Evolutionary conservation across 208 protist species (phyloP).

Genomic region (Chromosphaera perkinsii): DNA sequence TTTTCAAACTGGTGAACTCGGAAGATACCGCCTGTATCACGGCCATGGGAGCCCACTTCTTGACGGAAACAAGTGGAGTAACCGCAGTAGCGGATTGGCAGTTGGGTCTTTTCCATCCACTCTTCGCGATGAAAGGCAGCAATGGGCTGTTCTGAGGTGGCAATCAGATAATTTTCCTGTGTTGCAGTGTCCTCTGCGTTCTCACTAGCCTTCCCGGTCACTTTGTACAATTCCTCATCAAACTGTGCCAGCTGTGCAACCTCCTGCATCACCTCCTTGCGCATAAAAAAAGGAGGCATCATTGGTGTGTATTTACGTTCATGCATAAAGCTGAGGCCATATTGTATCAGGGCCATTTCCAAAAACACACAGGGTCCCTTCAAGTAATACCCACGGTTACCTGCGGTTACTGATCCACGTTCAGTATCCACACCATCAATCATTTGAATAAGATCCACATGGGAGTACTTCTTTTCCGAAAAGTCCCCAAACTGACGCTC

Average conservation of each 20-base stretch:
- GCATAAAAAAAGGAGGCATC: constrained; percentile 98
- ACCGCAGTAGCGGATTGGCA: constrained; percentile 88
- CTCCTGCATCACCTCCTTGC: constrained; percentile 90
- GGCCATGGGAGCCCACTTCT: constrained; percentile 81
- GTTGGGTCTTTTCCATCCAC: constrained; percentile 68
- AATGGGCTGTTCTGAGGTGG: constrained; percentile 98
- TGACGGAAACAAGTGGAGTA: constrained; percentile 98
- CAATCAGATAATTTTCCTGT: constrained; percentile 99
- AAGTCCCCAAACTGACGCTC: constrained; percentile 73
- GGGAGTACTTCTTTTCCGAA: constrained; percentile 44
- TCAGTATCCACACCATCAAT: constrained; percentile 57
- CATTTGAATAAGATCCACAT: constrained; percentile 83
- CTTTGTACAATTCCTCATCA: constrained; percentile 98
- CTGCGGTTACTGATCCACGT: constrained; percentile 18
- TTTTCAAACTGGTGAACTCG: constrained; percentile 82
- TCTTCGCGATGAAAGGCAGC: constrained; percentile 88
- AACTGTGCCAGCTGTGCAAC: constrained; percentile 95
- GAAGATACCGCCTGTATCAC: constrained; percentile 80
- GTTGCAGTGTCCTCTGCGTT: constrained; percentile 56
- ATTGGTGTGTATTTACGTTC: constrained; percentile 82
- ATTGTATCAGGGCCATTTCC: constrained; percentile 94
- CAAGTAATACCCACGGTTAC: constrained; percentile 33
- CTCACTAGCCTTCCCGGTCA: constrained; percentile 42
- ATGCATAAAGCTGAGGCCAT: constrained; percentile 88
- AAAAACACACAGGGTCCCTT: constrained; percentile 79